A percentile compares a stretch with the other conserved stretches of the same genome.
Conservation (phyloP, 768 basidiomycete genomes). For the Floccularia luteovirens region DNA sequence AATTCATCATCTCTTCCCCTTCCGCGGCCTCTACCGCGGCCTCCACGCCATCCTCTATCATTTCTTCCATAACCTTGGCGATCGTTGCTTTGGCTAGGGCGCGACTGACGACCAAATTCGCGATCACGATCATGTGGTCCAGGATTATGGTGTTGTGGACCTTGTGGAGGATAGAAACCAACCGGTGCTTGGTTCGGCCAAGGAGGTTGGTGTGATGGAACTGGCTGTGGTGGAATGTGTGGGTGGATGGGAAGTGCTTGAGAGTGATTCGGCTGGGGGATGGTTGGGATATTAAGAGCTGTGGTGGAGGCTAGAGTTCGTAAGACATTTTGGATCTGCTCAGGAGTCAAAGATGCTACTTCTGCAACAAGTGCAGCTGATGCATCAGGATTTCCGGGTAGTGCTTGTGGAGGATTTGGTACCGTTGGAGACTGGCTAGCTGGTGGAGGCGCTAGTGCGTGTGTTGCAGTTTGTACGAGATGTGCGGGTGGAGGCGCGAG, state of each 20-base stretch:
- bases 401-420: slow-evolving; percentile 12
- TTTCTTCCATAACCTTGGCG: slow-evolving; percentile 8
- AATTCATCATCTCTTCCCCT: slow-evolving; percentile 19
- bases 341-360: slow-evolving; percentile 67
- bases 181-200: slow-evolving; percentile 2
- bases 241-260: slow-evolving; percentile 10
- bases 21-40: slow-evolving; percentile 22
- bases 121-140: slow-evolving; percentile 13
- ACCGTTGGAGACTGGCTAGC: slow-evolving; percentile 12
- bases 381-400: slow-evolving; percentile 25
- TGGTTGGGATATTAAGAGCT: slow-evolving; percentile 17
- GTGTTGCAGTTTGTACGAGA: slow-evolving; percentile 10
- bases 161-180: slow-evolving; percentile 6
- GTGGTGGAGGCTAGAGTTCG: slow-evolving; percentile 41
- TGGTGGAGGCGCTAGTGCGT: slow-evolving; percentile 11
- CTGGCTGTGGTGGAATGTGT: slow-evolving; percentile 10
- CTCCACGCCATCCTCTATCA: slow-evolving; percentile 20
- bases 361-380: slow-evolving; percentile 57
- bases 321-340: slow-evolving; percentile 66
- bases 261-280: slow-evolving; percentile 16
- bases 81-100: neutral
- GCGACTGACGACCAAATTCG: slow-evolving; percentile 2
- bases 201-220: neutral
- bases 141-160: slow-evolving; percentile 5
- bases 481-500: slow-evolving; percentile 39